These are phyloP conservation scores for Linum tenue DNA, from an alignment of 345 rosid genomes.

Conservation along the genomic window DNA sequence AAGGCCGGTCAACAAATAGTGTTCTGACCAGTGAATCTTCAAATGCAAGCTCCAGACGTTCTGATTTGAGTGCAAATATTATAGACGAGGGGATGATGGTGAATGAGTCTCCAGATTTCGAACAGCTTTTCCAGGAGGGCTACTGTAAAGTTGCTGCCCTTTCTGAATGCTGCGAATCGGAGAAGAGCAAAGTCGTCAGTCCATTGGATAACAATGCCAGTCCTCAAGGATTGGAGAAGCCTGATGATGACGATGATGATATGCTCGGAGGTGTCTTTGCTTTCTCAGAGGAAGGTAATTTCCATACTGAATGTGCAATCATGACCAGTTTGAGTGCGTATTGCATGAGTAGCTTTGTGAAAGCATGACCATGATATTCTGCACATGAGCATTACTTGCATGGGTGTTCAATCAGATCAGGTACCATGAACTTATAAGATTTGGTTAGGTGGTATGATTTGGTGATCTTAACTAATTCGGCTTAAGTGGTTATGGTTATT, in stretches of 20 bases:
- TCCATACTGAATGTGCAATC: too few relatives aligned
- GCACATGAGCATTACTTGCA: too few relatives aligned
- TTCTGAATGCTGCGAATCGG: conserved; percentile 24
- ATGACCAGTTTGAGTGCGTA: too few relatives aligned
- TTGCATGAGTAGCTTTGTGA: too few relatives aligned
- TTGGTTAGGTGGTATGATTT: too few relatives aligned
- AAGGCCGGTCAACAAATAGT: conserved; percentile 32
- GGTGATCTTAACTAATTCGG: too few relatives aligned
- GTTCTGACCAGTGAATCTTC: conserved; percentile 49
- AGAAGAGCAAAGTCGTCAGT: conserved; percentile 23
- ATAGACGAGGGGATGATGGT: conserved; percentile 38
- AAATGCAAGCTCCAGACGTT: conserved; percentile 50
- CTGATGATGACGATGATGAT: conserved; percentile 64
- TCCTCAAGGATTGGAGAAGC: conserved; percentile 52
- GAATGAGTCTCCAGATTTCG: conserved; percentile 45
- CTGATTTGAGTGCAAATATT: conserved; percentile 53
- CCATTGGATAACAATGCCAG: conserved; percentile 34
- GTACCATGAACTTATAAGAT: too few relatives aligned
- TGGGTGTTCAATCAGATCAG: too few relatives aligned
- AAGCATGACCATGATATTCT: too few relatives aligned
- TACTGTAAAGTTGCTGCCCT: conserved; percentile 43
- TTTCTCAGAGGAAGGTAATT: conserved; percentile 86
- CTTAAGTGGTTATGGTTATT: too few relatives aligned
- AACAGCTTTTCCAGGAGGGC: conserved; percentile 64
- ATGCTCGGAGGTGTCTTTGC: conserved; percentile 88